Evolutionary conservation across 1,284 basidiomycete genomes (phyloP).

Genomic region (Pseudozyma hubeiensis): DNA sequence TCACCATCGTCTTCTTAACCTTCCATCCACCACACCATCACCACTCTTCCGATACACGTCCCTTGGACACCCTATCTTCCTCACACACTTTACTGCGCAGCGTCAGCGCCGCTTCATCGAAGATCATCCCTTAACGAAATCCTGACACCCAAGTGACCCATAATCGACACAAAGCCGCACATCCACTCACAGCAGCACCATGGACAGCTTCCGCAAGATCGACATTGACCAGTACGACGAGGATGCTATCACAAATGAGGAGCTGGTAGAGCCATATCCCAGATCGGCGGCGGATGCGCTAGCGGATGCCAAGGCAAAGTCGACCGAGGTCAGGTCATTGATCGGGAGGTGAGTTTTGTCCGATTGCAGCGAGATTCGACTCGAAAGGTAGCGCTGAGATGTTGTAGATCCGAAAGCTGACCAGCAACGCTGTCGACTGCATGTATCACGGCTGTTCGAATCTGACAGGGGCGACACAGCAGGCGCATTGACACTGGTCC

Average conservation of each 20-base stretch:
- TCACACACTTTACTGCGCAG: not conserved
- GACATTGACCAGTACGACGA: conserved; percentile 95
- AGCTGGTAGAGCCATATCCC: conserved; percentile 88
- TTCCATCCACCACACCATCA: conserved; percentile 3
- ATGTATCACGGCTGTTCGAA: not conserved
- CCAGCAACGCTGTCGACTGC: not conserved
- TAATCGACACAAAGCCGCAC: not conserved
- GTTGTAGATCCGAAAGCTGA: not conserved
- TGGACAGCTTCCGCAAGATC: conserved; percentile 82
- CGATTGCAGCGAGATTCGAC: no score
- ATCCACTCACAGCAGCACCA: conserved; percentile 4
- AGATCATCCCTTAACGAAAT: not conserved
- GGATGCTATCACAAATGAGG: conserved; percentile 80
- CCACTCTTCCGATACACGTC: not conserved
- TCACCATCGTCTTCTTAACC: not conserved
- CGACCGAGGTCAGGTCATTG: conserved; percentile 78
- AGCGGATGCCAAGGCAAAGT: conserved; percentile 81
- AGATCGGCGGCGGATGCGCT: conserved; percentile 80
- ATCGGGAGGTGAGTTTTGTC: conserved; percentile 56
- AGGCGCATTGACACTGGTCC: conserved; percentile 55
- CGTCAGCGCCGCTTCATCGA: no score
- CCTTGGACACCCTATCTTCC: no score
- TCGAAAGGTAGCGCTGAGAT: not conserved
- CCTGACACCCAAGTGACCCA: not conserved
- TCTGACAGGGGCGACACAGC: conserved; percentile 50